Percentiles rank a stretch among this genome's conserved stretches.
These are phyloP conservation scores for Calonectria multiphialidica DNA, from an alignment of 2,329 filamentous ascomycete species.

Conservation along the genomic window DNA sequence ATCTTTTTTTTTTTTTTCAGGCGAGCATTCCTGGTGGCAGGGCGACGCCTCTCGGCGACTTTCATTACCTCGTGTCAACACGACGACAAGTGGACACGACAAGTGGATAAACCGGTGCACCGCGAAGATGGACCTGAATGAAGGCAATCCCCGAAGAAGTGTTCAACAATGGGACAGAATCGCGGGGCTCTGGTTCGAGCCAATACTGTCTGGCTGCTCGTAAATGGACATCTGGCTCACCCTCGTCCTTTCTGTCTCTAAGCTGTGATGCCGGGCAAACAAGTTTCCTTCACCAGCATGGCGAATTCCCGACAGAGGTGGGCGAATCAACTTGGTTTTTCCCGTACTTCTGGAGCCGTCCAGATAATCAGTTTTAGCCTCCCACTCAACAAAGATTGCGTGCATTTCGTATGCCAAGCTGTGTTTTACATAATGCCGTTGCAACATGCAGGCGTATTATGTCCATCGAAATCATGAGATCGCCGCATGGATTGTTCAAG, in stretches of 20 bases:
- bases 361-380: not conserved
- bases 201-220: not conserved
- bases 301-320: not conserved
- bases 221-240: not conserved
- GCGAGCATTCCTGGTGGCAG: slow-evolving; percentile 1
- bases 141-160: not conserved
- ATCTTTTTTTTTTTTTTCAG: not conserved
- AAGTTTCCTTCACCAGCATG: not conserved
- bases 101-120: not conserved
- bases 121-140: not conserved
- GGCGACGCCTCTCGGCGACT: not conserved
- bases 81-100: not conserved
- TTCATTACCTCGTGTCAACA: not conserved
- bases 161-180: not conserved
- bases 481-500: slow-evolving; percentile 11
- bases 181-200: not conserved
- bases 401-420: not conserved
- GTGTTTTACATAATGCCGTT: not conserved
- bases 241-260: not conserved
- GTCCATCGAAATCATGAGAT: slow-evolving; percentile 16
- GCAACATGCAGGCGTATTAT: not conserved
- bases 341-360: not conserved
- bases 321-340: not conserved
- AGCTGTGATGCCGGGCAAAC: not conserved
- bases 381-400: not conserved